Base-by-base conservation (phyloP, 2,329 filamentous ascomycete genomes). In the Penicillium sp. region DNA sequence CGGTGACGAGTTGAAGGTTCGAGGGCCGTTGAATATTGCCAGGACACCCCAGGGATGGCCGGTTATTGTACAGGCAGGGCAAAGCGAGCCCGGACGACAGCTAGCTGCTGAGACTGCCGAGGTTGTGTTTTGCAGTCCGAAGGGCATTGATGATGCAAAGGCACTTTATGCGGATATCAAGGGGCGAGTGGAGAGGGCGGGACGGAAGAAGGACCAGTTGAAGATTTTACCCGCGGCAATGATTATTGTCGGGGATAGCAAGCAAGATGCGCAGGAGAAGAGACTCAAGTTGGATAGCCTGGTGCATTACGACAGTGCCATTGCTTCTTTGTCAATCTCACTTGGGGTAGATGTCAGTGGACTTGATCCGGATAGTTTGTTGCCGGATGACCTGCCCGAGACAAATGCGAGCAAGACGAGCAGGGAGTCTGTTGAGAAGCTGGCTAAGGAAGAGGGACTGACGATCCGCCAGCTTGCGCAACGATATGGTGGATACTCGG, bases 31-130 rank as follows among this genome's bases (percentile, higher is more conserved):
- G 50, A 82, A 82, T 53, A 82, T 83, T 50, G 80, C 79, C 0
- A 69, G 80, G 0, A 79, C 81, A 0, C 75, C 80, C 1, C 80
- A 83, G 58, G 81, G 81, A 0, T 82, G 80, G 79, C 81, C 81
- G 0, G 80, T 83, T 0, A 82, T 83, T 56, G 78, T 82, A 1
- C 80, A 83, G 53, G 81, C 80, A 2, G 80, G 81, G 0, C 79
- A 82, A 61, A 81, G 78, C 0, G 80, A 82, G 50, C 79, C 80
- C 0, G 81, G 80, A 0, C 68, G 73, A 28, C 79, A 82, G 57
- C 67, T 83, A 2, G 80, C 80, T 0, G 80, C 76, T 0, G 80
- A 82, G 68, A 82, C 80, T 11, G 80, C 80, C 0, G 81, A 83
- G 55, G 76, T 74, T 1, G 79, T 83, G 0, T 83, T 82, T 59